Conservation (phyloP, 2,329 filamentous ascomycete species). For the Blumeria hordei region DNA sequence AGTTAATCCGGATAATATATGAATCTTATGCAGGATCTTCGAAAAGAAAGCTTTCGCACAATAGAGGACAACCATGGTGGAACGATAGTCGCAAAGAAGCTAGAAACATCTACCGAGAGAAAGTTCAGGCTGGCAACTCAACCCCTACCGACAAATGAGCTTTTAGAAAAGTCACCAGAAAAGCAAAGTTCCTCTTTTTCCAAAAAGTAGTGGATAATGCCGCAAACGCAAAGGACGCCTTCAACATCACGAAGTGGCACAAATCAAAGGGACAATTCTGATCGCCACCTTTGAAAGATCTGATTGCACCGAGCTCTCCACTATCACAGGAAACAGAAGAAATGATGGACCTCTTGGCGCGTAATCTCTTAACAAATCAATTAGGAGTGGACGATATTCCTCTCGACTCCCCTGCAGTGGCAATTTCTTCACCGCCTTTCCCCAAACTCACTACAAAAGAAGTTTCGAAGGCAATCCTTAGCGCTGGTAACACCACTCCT, state of each 20-base stretch:
- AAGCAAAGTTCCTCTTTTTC: background rate
- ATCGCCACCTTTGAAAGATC: background rate
- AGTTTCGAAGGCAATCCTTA: background rate
- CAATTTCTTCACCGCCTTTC: background rate
- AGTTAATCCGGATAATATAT: background rate
- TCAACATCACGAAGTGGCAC: background rate
- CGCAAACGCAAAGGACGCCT: background rate
- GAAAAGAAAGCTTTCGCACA: background rate
- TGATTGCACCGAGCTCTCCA: no score
- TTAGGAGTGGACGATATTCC: background rate
- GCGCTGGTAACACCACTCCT: background rate
- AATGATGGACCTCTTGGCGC: background rate
- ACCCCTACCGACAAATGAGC: background rate
- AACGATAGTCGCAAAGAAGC: background rate
- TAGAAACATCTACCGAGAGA: background rate
- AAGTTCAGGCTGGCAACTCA: background rate
- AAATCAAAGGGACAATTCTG: background rate
- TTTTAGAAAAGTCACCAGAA: background rate
- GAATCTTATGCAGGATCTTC: background rate
- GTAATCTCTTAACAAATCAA: background rate
- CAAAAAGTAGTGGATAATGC: background rate
- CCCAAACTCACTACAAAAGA: background rate
- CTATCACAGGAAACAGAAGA: background rate
- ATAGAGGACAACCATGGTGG: background rate
- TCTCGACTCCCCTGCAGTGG: background rate